Evolutionary conservation across 352 stramenopile genomes (phyloP).

Genomic region (Plasmopara halstedii): DNA sequence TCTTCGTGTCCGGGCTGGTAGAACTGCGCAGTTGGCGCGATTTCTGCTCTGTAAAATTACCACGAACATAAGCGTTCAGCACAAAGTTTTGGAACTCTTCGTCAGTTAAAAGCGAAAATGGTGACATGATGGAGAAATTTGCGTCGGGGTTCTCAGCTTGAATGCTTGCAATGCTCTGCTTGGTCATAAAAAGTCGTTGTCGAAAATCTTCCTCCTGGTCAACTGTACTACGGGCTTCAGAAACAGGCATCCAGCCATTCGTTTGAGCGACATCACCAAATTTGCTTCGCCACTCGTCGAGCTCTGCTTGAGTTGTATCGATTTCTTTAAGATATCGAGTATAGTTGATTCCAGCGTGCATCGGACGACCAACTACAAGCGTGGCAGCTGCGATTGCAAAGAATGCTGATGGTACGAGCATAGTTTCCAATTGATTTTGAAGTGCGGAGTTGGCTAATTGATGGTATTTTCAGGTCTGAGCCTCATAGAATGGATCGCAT

Average conservation of each 20-base stretch:
- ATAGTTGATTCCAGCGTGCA: constrained; percentile 44
- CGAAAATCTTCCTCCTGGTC: constrained; percentile 36
- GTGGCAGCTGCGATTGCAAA: constrained; percentile 1
- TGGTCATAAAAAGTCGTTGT: constrained; percentile 45
- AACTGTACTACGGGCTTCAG: constrained; percentile 26
- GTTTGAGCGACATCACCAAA: constrained; percentile 24
- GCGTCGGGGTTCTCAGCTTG: constrained; percentile 32
- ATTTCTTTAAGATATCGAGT: constrained; percentile 35
- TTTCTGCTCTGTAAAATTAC: constrained; percentile 12
- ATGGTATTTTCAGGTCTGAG: no score
- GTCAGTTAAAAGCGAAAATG: constrained; percentile 34
- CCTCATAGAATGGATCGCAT: no score
- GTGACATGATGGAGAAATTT: constrained; percentile 49
- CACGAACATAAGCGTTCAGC: constrained; percentile 28
- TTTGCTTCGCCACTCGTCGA: constrained; percentile 29
- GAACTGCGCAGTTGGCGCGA: constrained; percentile 14
- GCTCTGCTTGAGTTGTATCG: constrained; percentile 25
- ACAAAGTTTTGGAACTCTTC: constrained; percentile 38
- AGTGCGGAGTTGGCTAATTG: no score
- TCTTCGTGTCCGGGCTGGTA: constrained; percentile 1
- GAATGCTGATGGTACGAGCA: constrained; percentile 10
- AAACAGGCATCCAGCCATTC: constrained; percentile 31
- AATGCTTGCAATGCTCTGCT: constrained; percentile 26
- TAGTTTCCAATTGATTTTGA: no score
- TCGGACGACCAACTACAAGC: constrained; percentile 13